Conservation (phyloP, 352 stramenopile genomes). For the Globisporangium okanoganense region DNA sequence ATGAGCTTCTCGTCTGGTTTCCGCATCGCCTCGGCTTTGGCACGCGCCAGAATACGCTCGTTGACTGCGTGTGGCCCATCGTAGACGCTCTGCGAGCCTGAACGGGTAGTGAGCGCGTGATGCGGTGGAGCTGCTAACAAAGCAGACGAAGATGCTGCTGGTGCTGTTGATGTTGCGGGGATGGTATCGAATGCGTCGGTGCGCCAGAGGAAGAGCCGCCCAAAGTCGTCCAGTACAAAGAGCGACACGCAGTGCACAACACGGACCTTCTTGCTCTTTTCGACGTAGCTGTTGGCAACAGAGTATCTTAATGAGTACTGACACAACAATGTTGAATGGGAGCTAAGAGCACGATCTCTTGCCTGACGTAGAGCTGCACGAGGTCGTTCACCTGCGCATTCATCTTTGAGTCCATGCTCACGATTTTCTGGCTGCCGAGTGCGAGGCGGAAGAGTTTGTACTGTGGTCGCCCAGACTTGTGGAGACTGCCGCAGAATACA, state of each 20-base stretch:
- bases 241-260: slow-evolving; percentile 51
- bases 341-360: not conserved
- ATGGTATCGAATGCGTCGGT: slow-evolving; percentile 58
- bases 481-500: slow-evolving; percentile 25
- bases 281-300: slow-evolving; percentile 30
- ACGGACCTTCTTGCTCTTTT: slow-evolving; percentile 64
- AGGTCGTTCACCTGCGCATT: slow-evolving; percentile 41
- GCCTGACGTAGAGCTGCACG: slow-evolving; percentile 43
- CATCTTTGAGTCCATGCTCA: slow-evolving; percentile 67
- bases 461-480: slow-evolving; percentile 54
- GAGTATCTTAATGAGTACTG: not conserved
- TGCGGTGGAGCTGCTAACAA: not conserved
- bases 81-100: slow-evolving; percentile 20
- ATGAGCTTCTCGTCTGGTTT: slow-evolving; percentile 60
- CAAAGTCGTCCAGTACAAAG: slow-evolving; percentile 56
- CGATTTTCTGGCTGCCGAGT: slow-evolving; percentile 52
- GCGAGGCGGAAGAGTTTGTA: slow-evolving; percentile 65
- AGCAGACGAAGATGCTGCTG: not conserved
- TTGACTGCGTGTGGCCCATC: slow-evolving; percentile 55
- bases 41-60: slow-evolving; percentile 54
- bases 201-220: slow-evolving; percentile 48
- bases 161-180: slow-evolving; percentile 10
- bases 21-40: slow-evolving; percentile 42
- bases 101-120: not conserved
- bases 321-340: not conserved